A percentile compares a stretch with the other conserved stretches of the same genome.
Evolutionary conservation across 495 filamentous ascomycete genomes (phyloP).

Genomic region (Neurospora discreta): DNA sequence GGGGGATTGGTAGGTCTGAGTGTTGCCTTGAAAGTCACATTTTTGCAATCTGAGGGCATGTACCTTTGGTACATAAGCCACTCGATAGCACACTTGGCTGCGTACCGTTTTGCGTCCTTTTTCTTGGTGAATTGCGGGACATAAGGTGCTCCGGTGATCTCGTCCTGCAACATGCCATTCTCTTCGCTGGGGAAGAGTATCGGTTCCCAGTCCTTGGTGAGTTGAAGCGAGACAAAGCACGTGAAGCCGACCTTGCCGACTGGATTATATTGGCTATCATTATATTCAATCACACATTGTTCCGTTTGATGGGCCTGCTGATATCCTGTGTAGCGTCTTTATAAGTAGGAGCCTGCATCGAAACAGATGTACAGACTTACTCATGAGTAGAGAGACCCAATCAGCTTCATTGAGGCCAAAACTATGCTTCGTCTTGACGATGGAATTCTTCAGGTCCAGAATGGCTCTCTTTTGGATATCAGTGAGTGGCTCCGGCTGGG

Average conservation of each 20-base stretch:
- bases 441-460: conserved; percentile 15
- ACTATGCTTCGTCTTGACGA: conserved; percentile 15
- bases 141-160: not conserved
- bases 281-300: not conserved
- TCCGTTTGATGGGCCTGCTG: conserved; percentile 1
- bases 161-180: conserved; percentile 10
- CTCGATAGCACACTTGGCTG: conserved; percentile 30
- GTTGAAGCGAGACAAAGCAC: conserved; percentile 6
- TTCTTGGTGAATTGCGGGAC: conserved; percentile 23
- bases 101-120: conserved; percentile 36
- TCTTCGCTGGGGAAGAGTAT: conserved; percentile 17
- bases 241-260: conserved; percentile 8
- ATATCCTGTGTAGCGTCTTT: conserved; percentile 8
- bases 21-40: conserved; percentile 2
- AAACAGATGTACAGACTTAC: conserved; percentile 13
- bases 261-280: not conserved
- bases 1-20: not conserved
- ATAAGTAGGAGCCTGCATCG: not conserved
- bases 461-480: conserved; percentile 21
- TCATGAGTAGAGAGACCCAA: conserved; percentile 26
- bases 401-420: conserved; percentile 16
- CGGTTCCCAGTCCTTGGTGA: conserved; percentile 3
- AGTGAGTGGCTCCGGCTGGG: conserved; percentile 19
- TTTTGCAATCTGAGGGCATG: conserved; percentile 13
- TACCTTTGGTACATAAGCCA: conserved; percentile 22